Conservation (phyloP, 2,329 filamentous ascomycete species). For the Aspergillus piperis region DNA sequence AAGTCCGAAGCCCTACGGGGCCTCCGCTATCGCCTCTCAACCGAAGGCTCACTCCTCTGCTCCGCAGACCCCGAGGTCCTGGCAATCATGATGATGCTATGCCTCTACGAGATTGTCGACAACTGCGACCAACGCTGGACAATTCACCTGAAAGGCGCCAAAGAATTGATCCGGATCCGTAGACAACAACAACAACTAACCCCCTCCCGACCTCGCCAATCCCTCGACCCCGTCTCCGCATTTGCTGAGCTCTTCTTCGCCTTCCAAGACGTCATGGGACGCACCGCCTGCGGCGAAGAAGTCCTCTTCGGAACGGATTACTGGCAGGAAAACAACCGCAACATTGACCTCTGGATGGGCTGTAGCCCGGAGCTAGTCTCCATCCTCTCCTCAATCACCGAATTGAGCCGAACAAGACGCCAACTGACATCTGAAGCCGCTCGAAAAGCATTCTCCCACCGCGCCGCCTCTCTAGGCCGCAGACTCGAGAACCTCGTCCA, state of each 20-base stretch:
- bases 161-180: conserved; percentile 48
- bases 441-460: conserved; percentile 30
- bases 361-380: conserved; percentile 51
- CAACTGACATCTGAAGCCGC: conserved; percentile 28
- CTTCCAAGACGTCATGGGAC: conserved; percentile 55
- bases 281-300: conserved; percentile 52
- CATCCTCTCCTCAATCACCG: conserved; percentile 51
- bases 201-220: conserved; percentile 11
- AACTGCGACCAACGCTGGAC: conserved; percentile 51
- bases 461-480: conserved; percentile 37
- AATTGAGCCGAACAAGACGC: conserved; percentile 44
- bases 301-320: conserved; percentile 52
- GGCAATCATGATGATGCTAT: conserved; percentile 51
- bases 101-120: conserved; percentile 48
- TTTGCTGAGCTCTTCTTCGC: conserved; percentile 53
- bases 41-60: conserved; percentile 30
- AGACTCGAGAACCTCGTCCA: conserved; percentile 39
- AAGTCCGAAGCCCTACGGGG: conserved; percentile 41
- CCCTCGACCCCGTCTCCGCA: conserved; percentile 32
- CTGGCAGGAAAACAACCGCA: conserved; percentile 44
- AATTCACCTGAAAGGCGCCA: conserved; percentile 51
- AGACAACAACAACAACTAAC: conserved; percentile 24
- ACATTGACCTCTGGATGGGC: conserved; percentile 51
- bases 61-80: conserved; percentile 38
- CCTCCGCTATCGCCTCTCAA: conserved; percentile 37